phyloP scores from a whole-genome alignment of 352 stramenopile species.

The Globisporangium nunn region DNA sequence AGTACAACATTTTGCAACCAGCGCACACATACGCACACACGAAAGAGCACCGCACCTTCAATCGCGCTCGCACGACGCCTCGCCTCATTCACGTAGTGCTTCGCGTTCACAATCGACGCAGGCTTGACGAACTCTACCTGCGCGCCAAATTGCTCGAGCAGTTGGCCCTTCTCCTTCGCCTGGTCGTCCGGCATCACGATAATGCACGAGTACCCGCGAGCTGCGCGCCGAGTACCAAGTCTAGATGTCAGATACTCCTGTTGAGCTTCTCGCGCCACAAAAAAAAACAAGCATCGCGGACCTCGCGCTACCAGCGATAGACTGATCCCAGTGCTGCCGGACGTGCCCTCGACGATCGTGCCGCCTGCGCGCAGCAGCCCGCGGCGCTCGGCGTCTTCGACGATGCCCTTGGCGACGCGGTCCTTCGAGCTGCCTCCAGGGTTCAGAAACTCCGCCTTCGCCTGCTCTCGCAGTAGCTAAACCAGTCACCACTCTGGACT shows the following conservation, averaged over 20 bases:
- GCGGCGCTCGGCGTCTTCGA: constrained; percentile 88
- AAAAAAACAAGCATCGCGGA: constrained; percentile 12
- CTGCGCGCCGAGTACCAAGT: constrained; percentile 14
- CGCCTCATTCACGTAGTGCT: constrained; percentile 98
- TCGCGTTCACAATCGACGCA: constrained; percentile 95
- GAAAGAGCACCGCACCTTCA: constrained; percentile 24
- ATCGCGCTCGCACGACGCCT: constrained; percentile 77
- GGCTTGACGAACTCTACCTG: constrained; percentile 86
- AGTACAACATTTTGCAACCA: background rate
- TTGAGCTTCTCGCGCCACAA: background rate
- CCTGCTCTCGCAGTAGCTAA: constrained; percentile 21
- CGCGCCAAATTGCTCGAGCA: constrained; percentile 80
- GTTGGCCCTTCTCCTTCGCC: constrained; percentile 86
- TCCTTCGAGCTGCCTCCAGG: constrained; percentile 97
- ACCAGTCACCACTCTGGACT: background rate
- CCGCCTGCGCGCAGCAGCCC: constrained; percentile 86
- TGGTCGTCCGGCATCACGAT: constrained; percentile 98
- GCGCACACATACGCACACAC: background rate
- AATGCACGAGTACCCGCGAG: constrained; percentile 91
- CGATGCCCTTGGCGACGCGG: constrained; percentile 92
- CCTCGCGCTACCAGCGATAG: constrained; percentile 90
- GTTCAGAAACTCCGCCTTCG: constrained; percentile 96
- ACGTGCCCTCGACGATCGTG: constrained; percentile 96
- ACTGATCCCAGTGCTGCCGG: constrained; percentile 96
- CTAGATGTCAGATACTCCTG: background rate